Evolutionary conservation across 108 stramenopile species (phyloP).

Genomic region (Aurantiochytrium sp.): DNA sequence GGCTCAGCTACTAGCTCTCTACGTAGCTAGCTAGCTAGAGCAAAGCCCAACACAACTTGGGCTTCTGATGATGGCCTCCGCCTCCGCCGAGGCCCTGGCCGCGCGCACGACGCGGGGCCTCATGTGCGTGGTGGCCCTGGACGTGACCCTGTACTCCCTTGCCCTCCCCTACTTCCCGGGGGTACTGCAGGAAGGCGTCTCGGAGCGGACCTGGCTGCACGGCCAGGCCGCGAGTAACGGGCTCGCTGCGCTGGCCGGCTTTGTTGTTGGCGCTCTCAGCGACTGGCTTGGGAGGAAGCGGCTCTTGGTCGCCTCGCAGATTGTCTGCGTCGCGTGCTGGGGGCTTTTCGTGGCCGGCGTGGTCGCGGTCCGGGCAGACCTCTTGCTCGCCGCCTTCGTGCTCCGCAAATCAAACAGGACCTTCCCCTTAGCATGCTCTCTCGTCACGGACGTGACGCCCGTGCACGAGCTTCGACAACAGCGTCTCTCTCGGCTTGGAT

Average conservation of each 20-base stretch:
- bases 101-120: neutral
- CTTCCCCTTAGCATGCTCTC: neutral
- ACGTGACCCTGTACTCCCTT: neutral
- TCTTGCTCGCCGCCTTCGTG: constrained; percentile 2
- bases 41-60: no score
- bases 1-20: no score
- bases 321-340: neutral
- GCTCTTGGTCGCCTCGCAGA: neutral
- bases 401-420: neutral
- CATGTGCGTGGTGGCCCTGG: neutral
- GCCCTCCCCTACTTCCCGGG: neutral
- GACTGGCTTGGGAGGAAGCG: neutral
- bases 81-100: no score
- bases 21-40: no score
- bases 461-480: neutral
- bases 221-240: neutral
- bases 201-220: neutral
- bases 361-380: neutral
- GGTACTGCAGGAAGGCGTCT: neutral
- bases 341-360: neutral
- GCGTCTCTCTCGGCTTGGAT: neutral
- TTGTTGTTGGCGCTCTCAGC: neutral
- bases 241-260: neutral
- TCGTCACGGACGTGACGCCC: neutral
- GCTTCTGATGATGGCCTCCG: no score